Base-by-base conservation (phyloP, 2,329 filamentous ascomycete genomes). In the Emydomyces testavorans region DNA sequence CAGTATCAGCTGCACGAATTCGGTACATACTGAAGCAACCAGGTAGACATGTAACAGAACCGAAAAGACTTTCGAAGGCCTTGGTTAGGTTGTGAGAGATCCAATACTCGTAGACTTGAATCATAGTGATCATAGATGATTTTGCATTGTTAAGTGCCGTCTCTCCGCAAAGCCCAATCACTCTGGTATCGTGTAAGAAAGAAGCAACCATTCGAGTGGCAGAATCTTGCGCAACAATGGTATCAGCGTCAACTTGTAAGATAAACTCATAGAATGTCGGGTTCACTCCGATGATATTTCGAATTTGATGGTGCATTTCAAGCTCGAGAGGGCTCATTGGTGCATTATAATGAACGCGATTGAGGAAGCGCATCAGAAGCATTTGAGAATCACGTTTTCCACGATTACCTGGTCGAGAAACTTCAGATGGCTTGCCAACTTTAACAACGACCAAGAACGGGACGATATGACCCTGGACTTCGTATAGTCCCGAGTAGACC, bases 1-100 rank as follows among this genome's bases (percentile, higher is more conserved):
- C 90, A 13, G 82, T 87, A 66, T 96, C 92, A 5, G 89, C 85
- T 24, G 92, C 87, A 53, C 92, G 86, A 61, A 98, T 88, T 58
- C 92, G 84, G 69, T 95, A 98, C 92, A 98, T 98, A 59, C 84
- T 88, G 77, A 96, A 98, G 78, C 92, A 98, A 73, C 92, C 92
- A 20, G 92, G 92, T 62, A 98, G 74, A 76, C 92, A 98, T 43
- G 92, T 98, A 57, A 98, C 90, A 56, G 86, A 94, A 50, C 90
- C 92, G 62, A 98, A 98, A 59, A 98, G 75, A 69, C 85, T 92
- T 69, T 96, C 90, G 65, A 98, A 98, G 10, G 90, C 92, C 71
- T 98, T 96, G 57, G 85, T 82, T 57, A 98, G 70, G 65, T 96
- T 94, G 74, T 98, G 90, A 44, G 90, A 96, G 60, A 98, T 98